Base-by-base conservation (phyloP, 1,284 basidiomycete species). In the Ustilago loliicola region DNA sequence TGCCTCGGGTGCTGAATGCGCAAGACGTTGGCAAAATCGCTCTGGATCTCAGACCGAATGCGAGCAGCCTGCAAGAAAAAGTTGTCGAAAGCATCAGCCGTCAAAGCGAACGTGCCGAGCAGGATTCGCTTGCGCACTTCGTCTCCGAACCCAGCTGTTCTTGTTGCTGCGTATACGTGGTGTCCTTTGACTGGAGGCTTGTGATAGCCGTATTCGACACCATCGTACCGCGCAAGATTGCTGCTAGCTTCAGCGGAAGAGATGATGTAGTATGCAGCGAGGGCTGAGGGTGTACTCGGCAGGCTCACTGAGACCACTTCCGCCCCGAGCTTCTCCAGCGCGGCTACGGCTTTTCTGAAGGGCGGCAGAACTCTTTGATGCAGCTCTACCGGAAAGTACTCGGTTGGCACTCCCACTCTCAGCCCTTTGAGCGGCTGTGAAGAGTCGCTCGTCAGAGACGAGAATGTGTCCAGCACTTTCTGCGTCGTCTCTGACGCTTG, bases 201-300 rank as follows among this genome's bases (percentile, higher is more conserved):
- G 57, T 75, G 77, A 21, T 88, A 13, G 77, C 90, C 90, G 72
- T 87, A 90, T 74, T 88, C 88, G 0, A 96, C 90, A 0, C 96
- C 96, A 60, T 96, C 94, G 86, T 93, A 99, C 38, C 95, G 89
- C 0, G 93, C 94, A 45, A 99, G 88, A 83, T 97, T 98, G 77
- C 94, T 96, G 77, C 93, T 93, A 0, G 96, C 96, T 85, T 99
- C 97, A 0, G 97, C 95, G 70, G 91, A 93, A 0, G 96, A 94
- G 23, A 98, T 89, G 13, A 98, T 93, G 83, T 99, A 99, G 88
- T 99, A 99, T 5, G 95, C 93, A 60, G 94, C 94, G 1, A 98
- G 88, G 0, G 94, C 93, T 79, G 92, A 93, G 1, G 88, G 88
- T 0, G 94, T 93, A 2, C 90, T 90, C 0, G 94, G 94, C 21